Evolutionary conservation across 805 yeast genomes (phyloP), one percentile per base, ranked within the genome.

Genomic region (Lachancea waltii): DNA sequence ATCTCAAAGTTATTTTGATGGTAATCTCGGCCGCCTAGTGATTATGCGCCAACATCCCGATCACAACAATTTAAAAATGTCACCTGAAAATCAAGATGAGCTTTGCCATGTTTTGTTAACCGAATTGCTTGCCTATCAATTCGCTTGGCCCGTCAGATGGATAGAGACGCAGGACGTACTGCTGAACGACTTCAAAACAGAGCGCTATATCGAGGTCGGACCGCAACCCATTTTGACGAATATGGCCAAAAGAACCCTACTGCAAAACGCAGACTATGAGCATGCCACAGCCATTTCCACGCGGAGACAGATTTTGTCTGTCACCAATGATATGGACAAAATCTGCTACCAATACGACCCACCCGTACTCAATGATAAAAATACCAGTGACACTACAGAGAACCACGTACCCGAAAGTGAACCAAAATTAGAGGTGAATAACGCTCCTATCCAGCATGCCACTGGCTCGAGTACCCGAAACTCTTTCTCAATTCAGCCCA

Each of bases 61-160:
- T n/a, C n/a, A n/a, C n/a, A n/a, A n/a, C n/a, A n/a, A n/a, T n/a
- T n/a, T 15, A 16, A 50, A 42, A 40, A 83, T 82, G 92, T 79
- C 78, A 63, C 87, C 94, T 47, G 95, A 85, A 70, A 73, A 81
- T 43, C 84, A 82, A 67, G 92, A 84, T 65, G 90, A 85, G 57
- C 75, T 85, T 46, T 85, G 95, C 42, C 95, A 85, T 60, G 77
- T 80, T 46, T 72, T 85, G 46, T 72, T 85, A 56, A 81, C 90
- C 16, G 95, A 85, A 68, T 76, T 85, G 50, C 73, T 85, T 62
- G 94, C 95, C 38, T 85, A 82, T 65, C 95, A 85, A 63, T 85
- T 85, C 62, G 95, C 95, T 22, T 85, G 94, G 42, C 95, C 95
- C 27, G 95, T 85, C 42, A 75, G 95, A 68, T 85, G 95, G 94